Evolutionary conservation across 257 asterid genomes (phyloP), one percentile per base, ranked within the genome.

Genomic region (Ballota nigra): DNA sequence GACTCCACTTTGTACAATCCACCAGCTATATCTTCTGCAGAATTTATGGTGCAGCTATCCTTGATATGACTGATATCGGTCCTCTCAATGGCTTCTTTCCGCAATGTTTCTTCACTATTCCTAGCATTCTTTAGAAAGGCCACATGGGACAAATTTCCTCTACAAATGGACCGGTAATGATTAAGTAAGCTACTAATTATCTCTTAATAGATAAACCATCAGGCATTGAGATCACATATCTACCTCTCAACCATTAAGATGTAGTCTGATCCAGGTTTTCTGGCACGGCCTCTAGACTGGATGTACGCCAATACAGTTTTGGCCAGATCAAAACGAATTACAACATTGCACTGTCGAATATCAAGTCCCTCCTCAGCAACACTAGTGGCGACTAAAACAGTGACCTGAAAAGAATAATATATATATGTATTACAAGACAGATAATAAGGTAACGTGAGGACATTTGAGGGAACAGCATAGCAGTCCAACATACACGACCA

Each of bases 351-450:
- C 78, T 95, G 99, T 69, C 98, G 88, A 73, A 95, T 95, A 85
- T 95, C 99, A 76, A 95, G 98, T 29, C 98, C 99, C 87, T 95
- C 99, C 88, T 95, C 99, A 63, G 99, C 99, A 77, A 95, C 99
- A 82, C 99, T 95, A 68, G 99, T 95, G 63, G 99, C 99, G 45
- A 95, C 99, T 82, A 95, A 85, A 78, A 95, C 91, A 40, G 97
- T 89, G 60, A 95, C 96, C 99, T 95, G 83, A 33, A 75, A 49
- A 76, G 51, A 66, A 74, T 60, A 29, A 52, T 53, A 75, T 49
- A 57, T 22, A 28, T 11, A 13, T 26, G 18, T 4, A 57, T 57
- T 36, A 68, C 76, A 55, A 36, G 77, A 68, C 33, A 77, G 55
- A 47, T 12, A 65, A 68, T 62, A 47, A 75, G 64, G 77, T 45